Conservation (phyloP, 2,329 filamentous ascomycete species). For the Albifimbria verrucaria region DNA sequence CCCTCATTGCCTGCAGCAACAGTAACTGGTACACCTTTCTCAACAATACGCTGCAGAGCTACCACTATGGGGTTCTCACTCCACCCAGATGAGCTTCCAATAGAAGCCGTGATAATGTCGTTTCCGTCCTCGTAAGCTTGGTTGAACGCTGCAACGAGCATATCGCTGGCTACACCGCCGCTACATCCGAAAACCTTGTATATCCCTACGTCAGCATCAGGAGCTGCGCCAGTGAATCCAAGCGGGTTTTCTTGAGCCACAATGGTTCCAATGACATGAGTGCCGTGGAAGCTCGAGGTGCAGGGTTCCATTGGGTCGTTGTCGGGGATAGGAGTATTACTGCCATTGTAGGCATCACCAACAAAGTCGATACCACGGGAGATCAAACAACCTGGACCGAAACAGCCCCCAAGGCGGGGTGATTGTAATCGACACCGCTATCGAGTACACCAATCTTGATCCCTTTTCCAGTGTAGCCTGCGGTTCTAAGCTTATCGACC, state of each 20-base stretch:
- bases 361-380: slow-evolving; percentile 52
- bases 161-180: slow-evolving; percentile 43
- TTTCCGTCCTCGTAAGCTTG: slow-evolving; percentile 53
- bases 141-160: slow-evolving; percentile 53
- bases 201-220: slow-evolving; percentile 48
- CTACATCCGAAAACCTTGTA: slow-evolving; percentile 53
- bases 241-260: slow-evolving; percentile 48
- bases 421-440: slow-evolving; percentile 55
- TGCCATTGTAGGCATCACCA: slow-evolving; percentile 42
- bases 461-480: slow-evolving; percentile 42
- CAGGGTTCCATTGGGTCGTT: slow-evolving; percentile 48
- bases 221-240: slow-evolving; percentile 51
- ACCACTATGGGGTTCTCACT: background rate
- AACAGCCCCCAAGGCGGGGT: slow-evolving; percentile 62
- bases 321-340: slow-evolving; percentile 32
- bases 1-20: background rate
- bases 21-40: background rate
- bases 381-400: slow-evolving; percentile 54
- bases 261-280: slow-evolving; percentile 57
- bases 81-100: slow-evolving; percentile 25
- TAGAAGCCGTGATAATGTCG: slow-evolving; percentile 50
- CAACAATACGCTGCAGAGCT: background rate
- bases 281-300: slow-evolving; percentile 50
- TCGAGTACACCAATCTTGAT: slow-evolving; percentile 48
- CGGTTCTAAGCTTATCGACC: slow-evolving; percentile 43